These are phyloP conservation scores for Cephaloascus fragrans DNA, from an alignment of 805 yeast genomes.

Conservation along the genomic window DNA sequence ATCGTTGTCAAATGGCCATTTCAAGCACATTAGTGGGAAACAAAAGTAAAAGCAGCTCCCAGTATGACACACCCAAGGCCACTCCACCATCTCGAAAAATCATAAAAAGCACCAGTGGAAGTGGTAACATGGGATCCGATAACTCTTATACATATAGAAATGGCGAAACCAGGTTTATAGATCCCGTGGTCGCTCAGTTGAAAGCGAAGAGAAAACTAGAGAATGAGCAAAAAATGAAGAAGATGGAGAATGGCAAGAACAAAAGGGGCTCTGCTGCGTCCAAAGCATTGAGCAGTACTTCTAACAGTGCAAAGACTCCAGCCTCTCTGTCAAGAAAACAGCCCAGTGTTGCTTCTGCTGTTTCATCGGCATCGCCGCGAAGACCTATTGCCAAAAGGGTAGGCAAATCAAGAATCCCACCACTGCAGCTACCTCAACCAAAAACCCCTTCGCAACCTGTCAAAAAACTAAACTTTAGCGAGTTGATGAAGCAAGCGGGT, in stretches of 20 bases:
- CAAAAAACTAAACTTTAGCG: conserved; percentile 49
- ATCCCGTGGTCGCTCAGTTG: conserved; percentile 62
- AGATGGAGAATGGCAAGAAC: conserved; percentile 21
- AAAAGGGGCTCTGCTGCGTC: conserved; percentile 22
- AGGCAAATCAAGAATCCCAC: conserved; percentile 2
- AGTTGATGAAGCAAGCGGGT: conserved; percentile 62
- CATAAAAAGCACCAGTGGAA: neutral
- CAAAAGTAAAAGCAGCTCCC: too few relatives aligned
- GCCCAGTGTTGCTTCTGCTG: neutral
- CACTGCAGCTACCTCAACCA: conserved; percentile 1
- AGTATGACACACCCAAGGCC: too few relatives aligned
- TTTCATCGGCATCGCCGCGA: conserved; percentile 3
- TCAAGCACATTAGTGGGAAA: too few relatives aligned
- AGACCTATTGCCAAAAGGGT: conserved; percentile 4
- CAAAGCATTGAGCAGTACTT: conserved; percentile 6
- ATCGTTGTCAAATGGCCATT: too few relatives aligned
- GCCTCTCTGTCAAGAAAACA: too few relatives aligned
- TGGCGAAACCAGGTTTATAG: conserved; percentile 23
- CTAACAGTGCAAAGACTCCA: conserved; percentile 5
- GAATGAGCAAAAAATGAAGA: conserved; percentile 25
- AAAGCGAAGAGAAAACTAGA: conserved; percentile 60
- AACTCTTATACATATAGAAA: neutral
- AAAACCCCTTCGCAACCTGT: conserved; percentile 6
- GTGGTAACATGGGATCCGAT: neutral
- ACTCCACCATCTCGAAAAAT: too few relatives aligned